phyloP scores from a whole-genome alignment of 805 yeast species.

The Millerozyma acaciae region DNA sequence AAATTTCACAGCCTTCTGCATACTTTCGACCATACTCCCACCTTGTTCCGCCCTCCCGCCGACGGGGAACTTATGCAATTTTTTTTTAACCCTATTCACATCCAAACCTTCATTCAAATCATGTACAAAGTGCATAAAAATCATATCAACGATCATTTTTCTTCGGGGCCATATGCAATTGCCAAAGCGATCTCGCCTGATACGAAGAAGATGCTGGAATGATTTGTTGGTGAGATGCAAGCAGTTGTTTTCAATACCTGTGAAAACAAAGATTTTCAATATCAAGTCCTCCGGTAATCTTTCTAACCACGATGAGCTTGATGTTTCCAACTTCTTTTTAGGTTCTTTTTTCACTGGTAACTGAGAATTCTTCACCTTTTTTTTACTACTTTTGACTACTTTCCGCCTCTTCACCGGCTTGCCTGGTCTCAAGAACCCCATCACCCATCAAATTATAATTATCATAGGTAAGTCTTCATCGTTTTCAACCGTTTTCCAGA shows the following conservation, averaged over 20 bases:
- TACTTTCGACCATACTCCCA: too few species aligned
- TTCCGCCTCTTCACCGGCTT: conserved; percentile 16
- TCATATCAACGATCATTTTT: conserved; percentile 17
- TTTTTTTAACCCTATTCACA: conserved; percentile 10
- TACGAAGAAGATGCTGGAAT: conserved; percentile 25
- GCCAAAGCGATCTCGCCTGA: conserved; percentile 14
- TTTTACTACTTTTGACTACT: neutral
- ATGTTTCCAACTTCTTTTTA: conserved; percentile 2
- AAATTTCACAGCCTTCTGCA: conserved; percentile 4
- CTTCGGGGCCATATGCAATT: conserved; percentile 17
- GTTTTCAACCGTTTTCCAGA: too few species aligned
- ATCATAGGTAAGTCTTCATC: too few species aligned
- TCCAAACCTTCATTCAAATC: conserved; percentile 17
- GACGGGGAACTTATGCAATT: conserved; percentile 14
- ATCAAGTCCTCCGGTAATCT: conserved; percentile 43
- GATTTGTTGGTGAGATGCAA: conserved; percentile 33
- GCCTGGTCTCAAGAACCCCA: conserved; percentile 27
- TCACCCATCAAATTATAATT: conserved; percentile 4
- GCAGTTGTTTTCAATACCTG: conserved; percentile 30
- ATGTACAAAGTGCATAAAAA: conserved; percentile 17
- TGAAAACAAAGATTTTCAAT: conserved; percentile 32
- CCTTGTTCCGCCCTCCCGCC: too few species aligned
- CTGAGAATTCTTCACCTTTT: neutral
- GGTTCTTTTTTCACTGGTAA: neutral
- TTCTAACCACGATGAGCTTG: conserved; percentile 18